Evolutionary conservation across 2,329 filamentous ascomycete genomes (phyloP).

Genomic region (Westerdykella ornata): DNA sequence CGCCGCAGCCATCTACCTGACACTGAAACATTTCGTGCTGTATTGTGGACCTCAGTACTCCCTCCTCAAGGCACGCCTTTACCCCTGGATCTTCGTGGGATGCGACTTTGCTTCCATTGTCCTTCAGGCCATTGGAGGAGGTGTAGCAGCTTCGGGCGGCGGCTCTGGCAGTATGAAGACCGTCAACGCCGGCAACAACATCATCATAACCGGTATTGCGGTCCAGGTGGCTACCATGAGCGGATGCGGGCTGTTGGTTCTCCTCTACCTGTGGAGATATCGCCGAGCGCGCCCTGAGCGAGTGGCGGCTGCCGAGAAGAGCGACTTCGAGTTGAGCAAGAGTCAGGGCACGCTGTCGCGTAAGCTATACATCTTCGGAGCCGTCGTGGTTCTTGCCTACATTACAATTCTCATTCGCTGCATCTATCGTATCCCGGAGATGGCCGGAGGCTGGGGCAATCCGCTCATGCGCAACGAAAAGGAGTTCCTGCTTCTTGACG

Average conservation of each 20-base stretch:
- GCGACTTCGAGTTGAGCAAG: constrained; percentile 17
- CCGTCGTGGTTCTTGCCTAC: constrained; percentile 33
- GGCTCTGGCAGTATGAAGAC: constrained; percentile 18
- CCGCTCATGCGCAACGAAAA: constrained; percentile 42
- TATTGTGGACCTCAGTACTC: constrained; percentile 40
- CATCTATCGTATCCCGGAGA: constrained; percentile 43
- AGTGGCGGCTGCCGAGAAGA: constrained; percentile 16
- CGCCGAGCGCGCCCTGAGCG: constrained; percentile 12
- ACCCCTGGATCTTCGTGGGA: constrained; percentile 53
- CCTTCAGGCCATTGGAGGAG: constrained; percentile 52
- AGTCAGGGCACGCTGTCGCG: constrained; percentile 13
- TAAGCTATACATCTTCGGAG: constrained; percentile 19
- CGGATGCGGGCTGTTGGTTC: constrained; percentile 40
- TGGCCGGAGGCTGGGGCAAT: constrained; percentile 41
- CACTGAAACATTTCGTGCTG: constrained; percentile 43
- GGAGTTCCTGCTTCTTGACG: constrained; percentile 45
- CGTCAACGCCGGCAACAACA: constrained; percentile 43
- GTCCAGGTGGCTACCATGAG: constrained; percentile 50
- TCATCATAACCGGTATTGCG: constrained; percentile 52
- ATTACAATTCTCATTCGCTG: constrained; percentile 43
- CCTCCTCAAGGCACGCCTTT: constrained; percentile 36
- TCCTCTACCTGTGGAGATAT: constrained; percentile 29
- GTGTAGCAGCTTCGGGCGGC: constrained; percentile 43
- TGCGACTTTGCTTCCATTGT: constrained; percentile 52
- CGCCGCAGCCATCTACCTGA: constrained; percentile 44